Percentiles rank a stretch among this genome's conserved stretches.
Evolutionary conservation across 768 basidiomycete species (phyloP).

Genomic region (Guyanaporus albipodus): DNA sequence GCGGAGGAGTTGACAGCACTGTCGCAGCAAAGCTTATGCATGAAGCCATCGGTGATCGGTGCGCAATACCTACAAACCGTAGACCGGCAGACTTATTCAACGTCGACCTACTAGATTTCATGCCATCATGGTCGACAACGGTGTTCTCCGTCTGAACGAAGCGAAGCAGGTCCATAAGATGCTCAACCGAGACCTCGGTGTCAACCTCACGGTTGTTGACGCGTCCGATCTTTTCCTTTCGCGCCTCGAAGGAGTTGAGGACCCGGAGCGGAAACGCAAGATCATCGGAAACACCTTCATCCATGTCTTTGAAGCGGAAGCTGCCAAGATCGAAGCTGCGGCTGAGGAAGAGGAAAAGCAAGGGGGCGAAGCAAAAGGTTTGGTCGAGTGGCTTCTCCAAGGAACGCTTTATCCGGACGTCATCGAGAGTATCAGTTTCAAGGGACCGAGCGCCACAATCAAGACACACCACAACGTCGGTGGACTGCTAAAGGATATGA

Average conservation of each 20-base stretch:
- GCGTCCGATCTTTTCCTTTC: conserved; percentile 91
- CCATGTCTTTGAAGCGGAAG: conserved; percentile 95
- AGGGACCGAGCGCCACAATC: conserved; percentile 97
- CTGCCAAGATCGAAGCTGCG: conserved; percentile 77
- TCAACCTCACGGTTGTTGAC: conserved; percentile 94
- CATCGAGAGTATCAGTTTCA: conserved; percentile 99
- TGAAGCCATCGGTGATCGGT: conserved; percentile 98
- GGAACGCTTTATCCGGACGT: conserved; percentile 99
- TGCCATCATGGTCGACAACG: conserved; percentile 99
- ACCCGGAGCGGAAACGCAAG: conserved; percentile 95
- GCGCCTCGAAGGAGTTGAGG: conserved; percentile 85
- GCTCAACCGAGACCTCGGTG: conserved; percentile 90
- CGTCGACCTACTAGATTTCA: conserved; percentile 82
- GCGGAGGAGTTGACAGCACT: conserved; percentile 95
- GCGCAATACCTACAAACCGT: conserved; percentile 15
- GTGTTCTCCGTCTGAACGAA: conserved; percentile 90
- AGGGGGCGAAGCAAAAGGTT: conserved; percentile 74
- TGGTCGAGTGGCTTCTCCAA: conserved; percentile 95
- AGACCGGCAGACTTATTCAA: not conserved
- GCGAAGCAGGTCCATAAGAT: conserved; percentile 87
- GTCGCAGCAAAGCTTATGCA: conserved; percentile 99
- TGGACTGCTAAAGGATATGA: conserved; percentile 95
- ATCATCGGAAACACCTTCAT: conserved; percentile 99
- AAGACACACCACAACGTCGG: conserved; percentile 99
- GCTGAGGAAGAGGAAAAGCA: conserved; percentile 71